Base-by-base conservation (phyloP, 2,329 filamentous ascomycete genomes). In the Cladophialophora chaetospira region DNA sequence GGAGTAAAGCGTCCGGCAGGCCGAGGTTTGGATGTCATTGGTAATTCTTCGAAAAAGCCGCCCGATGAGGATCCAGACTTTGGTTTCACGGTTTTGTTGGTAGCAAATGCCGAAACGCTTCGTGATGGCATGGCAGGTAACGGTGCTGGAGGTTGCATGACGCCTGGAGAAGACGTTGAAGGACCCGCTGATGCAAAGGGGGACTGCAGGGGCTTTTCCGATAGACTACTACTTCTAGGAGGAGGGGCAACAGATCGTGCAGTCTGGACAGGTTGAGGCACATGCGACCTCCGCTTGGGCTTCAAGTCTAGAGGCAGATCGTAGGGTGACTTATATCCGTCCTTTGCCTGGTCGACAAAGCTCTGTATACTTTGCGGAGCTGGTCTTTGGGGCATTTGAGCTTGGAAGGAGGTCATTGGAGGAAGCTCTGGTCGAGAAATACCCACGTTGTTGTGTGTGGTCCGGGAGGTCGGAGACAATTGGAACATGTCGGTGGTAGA, bases 271-370 rank as follows among this genome's bases (percentile, higher is more conserved):
- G 81, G 73, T 51, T 82, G 82, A 57, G 83, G 83, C 66, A 82
- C 78, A 67, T 82, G 85, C 4, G 77, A 71, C 50, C 87, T 79
- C 76, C 88, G 87, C 71, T 85, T 79, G 67, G 88, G 74, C 23
- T 72, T 71, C 26, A 99, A 82, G 53, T 97, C 93, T 73, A 94
- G 89, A 3, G 94, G 94, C 17, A 99, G 79, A 74, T 99, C 95
- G 67, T 97, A 99, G 0, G 94, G 94, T 17, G 93, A 97, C 46
- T 88, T 82, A 70, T 99, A 99, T 5, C 93, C 92, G 54, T 89
- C 89, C 73, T 96, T 97, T 2, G 90, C 78, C 72, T 95, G 95
- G 71, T 93, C 88, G 4, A 83, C 90, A 72, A 96, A 99, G 72
- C 93, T 97, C 57, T 62, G 63, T 65, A 81, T 65, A 60, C 81